These are phyloP conservation scores for Nannizzia gypsea DNA, from an alignment of 2,329 filamentous ascomycete species.

Conservation along the genomic window DNA sequence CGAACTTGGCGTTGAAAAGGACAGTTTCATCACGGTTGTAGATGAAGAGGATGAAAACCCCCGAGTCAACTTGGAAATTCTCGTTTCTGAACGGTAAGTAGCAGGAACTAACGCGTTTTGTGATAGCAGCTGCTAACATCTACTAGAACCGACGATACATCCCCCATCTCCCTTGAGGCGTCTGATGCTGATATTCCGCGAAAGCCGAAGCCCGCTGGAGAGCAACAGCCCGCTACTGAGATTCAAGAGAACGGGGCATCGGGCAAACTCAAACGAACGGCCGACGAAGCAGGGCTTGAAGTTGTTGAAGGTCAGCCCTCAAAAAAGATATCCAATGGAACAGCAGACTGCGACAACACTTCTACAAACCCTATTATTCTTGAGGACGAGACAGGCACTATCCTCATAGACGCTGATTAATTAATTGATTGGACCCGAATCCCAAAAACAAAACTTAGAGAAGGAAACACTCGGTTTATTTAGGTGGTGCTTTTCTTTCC, in stretches of 20 bases:
- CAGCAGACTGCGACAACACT: conserved; percentile 29
- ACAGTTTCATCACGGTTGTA: conserved; percentile 70
- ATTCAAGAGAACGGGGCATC: conserved; percentile 15
- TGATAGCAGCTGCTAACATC: conserved; percentile 16
- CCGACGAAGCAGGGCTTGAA: conserved; percentile 29
- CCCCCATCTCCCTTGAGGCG: conserved; percentile 30
- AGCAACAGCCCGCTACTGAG: conserved; percentile 22
- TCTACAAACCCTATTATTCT: conserved; percentile 31
- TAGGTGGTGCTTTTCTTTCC: not conserved
- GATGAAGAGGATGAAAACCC: conserved; percentile 59
- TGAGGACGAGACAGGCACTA: conserved; percentile 47
- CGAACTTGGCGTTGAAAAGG: conserved; percentile 62
- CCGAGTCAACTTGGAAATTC: conserved; percentile 68
- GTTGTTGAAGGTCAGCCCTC: conserved; percentile 26
- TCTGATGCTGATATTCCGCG: conserved; percentile 35
- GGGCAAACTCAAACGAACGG: conserved; percentile 36
- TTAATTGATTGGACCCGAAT: not conserved
- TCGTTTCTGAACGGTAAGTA: conserved; percentile 27
- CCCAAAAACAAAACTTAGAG: not conserved
- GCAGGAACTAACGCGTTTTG: not conserved
- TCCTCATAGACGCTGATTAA: conserved; percentile 54
- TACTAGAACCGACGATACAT: conserved; percentile 23
- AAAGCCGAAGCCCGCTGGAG: conserved; percentile 31
- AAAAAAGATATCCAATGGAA: conserved; percentile 27
- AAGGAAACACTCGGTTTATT: not conserved